phyloP scores from a whole-genome alignment of 306 rosid genomes.

The Luffa acutangula region DNA sequence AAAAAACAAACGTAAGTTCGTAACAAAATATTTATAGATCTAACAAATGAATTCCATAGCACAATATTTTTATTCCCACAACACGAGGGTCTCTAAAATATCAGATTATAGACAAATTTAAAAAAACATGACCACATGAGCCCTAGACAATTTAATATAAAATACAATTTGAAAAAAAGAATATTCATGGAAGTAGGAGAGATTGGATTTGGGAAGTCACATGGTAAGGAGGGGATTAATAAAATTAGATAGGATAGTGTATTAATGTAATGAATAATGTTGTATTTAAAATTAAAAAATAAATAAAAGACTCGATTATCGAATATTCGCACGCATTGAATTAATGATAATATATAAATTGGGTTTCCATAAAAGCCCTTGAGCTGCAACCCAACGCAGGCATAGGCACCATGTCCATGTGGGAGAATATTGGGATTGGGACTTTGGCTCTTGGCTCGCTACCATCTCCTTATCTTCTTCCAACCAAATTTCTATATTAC shows the following conservation, averaged over 20 bases:
- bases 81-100: not conserved
- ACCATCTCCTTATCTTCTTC: not conserved
- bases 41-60: not conserved
- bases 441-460: not conserved
- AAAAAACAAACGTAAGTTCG: not conserved
- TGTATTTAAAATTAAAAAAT: not conserved
- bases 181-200: not conserved
- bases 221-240: not conserved
- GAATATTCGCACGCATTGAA: constrained; percentile 62
- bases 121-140: not conserved
- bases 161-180: not conserved
- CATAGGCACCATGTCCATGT: not conserved
- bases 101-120: not conserved
- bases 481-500: not conserved
- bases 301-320: constrained; percentile 24
- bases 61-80: no score
- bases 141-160: not conserved
- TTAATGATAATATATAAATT: not conserved
- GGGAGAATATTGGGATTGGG: not conserved
- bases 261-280: not conserved
- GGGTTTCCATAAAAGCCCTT: not conserved
- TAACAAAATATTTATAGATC: no score
- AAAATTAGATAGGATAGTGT: constrained; percentile 26
- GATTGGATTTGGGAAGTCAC: not conserved
- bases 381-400: not conserved